Base-by-base conservation (phyloP, 768 basidiomycete genomes). In the Suillus americanus region DNA sequence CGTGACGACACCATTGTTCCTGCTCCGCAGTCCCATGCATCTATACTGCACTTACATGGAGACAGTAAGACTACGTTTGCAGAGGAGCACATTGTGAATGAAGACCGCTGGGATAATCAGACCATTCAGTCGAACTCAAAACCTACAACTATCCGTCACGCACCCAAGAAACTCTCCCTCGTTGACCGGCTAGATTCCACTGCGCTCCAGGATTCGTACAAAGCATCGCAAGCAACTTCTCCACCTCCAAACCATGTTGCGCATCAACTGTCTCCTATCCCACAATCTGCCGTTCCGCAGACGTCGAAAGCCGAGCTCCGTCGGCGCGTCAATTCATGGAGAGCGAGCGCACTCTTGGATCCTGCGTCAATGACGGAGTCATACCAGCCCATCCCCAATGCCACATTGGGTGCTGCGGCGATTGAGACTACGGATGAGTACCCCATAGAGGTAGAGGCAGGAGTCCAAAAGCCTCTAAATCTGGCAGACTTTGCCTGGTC, bases 401-500 rank as follows among this genome's bases (percentile, higher is more conserved):
- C 43, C 3, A 45, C 13, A 59, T 67, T 65, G 61, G 35, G 70
- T 2, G 68, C 62, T 10, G 65, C 66, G 6, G 63, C 54, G 20
- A 28, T 30, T 13, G 71, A 69, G 18, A 66, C 66, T 45, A 69
- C 63, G 61, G 75, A 75, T 23, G 74, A 71, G 30, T 71, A 69
- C n/a, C 65, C 68, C 16, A 51, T 74, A 51, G 45, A 65, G 35
- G 50, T 48, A 38, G 51, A 64, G 55, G 61, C 30, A 66, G 70
- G 71, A 33, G 75, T 64, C 2, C 68, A 71, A 16, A 71, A 71
- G n/a, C 76, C 77, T 28, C 77, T 80, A 14, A 82, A 88, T 66
- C 74, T 89, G 35, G 86, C 86, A 50, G 90, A 91, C 67, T 92
- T 83, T 70, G 71, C 81, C 10, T 92, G 89, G 87, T 90, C 89